These are phyloP conservation scores for Dioscorea alata DNA, from an alignment of 106 monocot species.

Conservation along the genomic window DNA sequence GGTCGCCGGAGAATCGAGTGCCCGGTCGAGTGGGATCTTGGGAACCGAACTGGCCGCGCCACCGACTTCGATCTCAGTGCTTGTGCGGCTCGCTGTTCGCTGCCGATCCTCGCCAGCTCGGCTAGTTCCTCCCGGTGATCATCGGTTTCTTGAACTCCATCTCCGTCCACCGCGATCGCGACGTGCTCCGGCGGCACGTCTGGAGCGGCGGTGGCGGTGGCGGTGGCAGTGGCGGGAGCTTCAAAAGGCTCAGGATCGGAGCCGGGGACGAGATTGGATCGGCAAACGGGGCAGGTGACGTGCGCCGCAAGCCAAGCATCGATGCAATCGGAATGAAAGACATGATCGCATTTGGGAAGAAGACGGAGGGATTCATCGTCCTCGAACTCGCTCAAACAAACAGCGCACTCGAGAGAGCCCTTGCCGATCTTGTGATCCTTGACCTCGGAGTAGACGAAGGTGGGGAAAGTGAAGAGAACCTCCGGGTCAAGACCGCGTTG, in stretches of 20 bases:
- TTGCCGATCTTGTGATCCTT: slow-evolving; percentile 72
- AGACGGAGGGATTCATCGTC: slow-evolving; percentile 76
- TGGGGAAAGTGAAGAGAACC: slow-evolving; percentile 69
- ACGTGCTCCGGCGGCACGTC: slow-evolving; percentile 14
- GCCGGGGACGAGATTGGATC: slow-evolving; percentile 36
- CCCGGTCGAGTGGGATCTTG: slow-evolving; percentile 63
- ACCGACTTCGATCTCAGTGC: slow-evolving; percentile 19
- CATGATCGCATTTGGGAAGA: slow-evolving; percentile 82
- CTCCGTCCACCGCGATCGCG: slow-evolving; percentile 21
- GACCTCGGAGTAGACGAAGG: slow-evolving; percentile 75
- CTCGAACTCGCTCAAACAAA: slow-evolving; percentile 88
- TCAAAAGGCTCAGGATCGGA: background rate
- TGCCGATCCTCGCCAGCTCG: slow-evolving; percentile 29
- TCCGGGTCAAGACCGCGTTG: slow-evolving; percentile 51
- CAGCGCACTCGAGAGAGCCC: slow-evolving; percentile 80
- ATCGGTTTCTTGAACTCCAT: slow-evolving; percentile 1
- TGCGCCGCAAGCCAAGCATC: slow-evolving; percentile 83
- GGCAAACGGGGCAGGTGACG: slow-evolving; percentile 93
- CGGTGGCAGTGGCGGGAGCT: slow-evolving; percentile 1
- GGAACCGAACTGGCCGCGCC: slow-evolving; percentile 22
- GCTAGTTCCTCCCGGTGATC: slow-evolving; percentile 6
- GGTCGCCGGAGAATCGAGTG: slow-evolving; percentile 30
- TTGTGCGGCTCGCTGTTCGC: background rate
- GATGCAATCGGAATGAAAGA: slow-evolving; percentile 92
- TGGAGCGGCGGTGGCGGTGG: background rate